These are phyloP conservation scores for Volvox africanus DNA, from an alignment of 139 green algal species.

Conservation along the genomic window DNA sequence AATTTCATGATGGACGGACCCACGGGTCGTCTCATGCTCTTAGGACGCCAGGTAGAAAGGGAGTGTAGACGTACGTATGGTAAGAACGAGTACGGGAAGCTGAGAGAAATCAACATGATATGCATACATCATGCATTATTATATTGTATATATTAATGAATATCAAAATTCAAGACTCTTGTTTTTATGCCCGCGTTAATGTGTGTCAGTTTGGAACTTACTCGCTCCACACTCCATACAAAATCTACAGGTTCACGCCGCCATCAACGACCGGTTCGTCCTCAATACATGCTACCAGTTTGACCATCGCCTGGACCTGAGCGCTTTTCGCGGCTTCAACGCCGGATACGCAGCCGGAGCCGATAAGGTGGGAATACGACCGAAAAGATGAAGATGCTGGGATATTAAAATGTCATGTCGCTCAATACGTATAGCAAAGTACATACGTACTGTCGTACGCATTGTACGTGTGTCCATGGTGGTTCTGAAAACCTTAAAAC, in stretches of 20 bases:
- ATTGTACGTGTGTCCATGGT: background rate
- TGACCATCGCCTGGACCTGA: constrained; percentile 45
- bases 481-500: no score
- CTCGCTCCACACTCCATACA: no score
- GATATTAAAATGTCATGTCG: background rate
- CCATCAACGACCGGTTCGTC: constrained; percentile 61
- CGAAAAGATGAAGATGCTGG: background rate
- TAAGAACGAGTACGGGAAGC: no score
- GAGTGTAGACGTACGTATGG: no score
- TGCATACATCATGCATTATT: no score
- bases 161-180: no score
- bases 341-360: constrained; percentile 46
- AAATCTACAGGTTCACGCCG: constrained; percentile 46
- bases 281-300: constrained; percentile 55
- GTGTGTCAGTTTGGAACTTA: no score
- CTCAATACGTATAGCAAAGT: no score
- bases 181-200: no score
- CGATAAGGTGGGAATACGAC: constrained; percentile 47
- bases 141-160: no score
- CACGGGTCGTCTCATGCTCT: constrained; percentile 35
- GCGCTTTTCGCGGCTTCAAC: constrained; percentile 44
- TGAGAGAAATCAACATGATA: no score
- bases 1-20: constrained; percentile 37
- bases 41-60: constrained; percentile 15
- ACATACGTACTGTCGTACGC: background rate